Percentiles rank a stretch among this genome's conserved stretches.
Evolutionary conservation across 345 rosid species (phyloP).

Genomic region (Excoecaria agallocha): DNA sequence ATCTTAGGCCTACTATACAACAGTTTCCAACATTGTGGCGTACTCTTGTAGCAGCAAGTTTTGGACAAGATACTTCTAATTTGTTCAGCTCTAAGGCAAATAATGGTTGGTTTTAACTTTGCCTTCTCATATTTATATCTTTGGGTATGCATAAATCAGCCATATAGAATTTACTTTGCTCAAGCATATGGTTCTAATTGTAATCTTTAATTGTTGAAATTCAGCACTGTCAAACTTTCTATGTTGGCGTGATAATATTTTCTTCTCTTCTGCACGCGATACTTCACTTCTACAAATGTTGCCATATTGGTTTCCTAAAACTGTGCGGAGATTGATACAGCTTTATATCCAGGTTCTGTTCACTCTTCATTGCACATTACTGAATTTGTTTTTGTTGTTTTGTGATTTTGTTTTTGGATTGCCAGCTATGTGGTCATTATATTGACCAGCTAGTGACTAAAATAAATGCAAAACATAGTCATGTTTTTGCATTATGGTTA

Average conservation of each 20-base stretch:
- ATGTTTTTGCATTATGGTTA: neutral
- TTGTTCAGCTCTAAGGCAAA: slow-evolving; percentile 47
- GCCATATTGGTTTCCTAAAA: slow-evolving; percentile 96
- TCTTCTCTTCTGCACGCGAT: slow-evolving; percentile 83
- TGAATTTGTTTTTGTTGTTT: slow-evolving; percentile 11
- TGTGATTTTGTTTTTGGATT: slow-evolving; percentile 12
- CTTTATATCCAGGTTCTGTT: slow-evolving; percentile 79
- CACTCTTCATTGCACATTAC: slow-evolving; percentile 8
- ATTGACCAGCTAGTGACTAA: neutral
- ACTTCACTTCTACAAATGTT: slow-evolving; percentile 93
- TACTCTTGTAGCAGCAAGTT: slow-evolving; percentile 69
- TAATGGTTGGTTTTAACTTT: slow-evolving; percentile 53
- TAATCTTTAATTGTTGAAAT: slow-evolving; percentile 19
- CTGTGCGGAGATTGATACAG: slow-evolving; percentile 83
- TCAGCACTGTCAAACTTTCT: slow-evolving; percentile 75
- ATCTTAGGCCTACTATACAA: slow-evolving; percentile 70
- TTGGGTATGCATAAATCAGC: neutral
- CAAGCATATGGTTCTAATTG: slow-evolving; percentile 3
- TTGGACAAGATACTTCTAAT: slow-evolving; percentile 63
- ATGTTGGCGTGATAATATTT: slow-evolving; percentile 84
- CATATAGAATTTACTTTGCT: slow-evolving; percentile 2
- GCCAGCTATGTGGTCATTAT: neutral
- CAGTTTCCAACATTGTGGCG: slow-evolving; percentile 86
- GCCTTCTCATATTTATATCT: slow-evolving; percentile 17
- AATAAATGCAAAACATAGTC: neutral